Base-by-base conservation (phyloP, 1,284 basidiomycete genomes). In the Microbotryum violaceum region DNA sequence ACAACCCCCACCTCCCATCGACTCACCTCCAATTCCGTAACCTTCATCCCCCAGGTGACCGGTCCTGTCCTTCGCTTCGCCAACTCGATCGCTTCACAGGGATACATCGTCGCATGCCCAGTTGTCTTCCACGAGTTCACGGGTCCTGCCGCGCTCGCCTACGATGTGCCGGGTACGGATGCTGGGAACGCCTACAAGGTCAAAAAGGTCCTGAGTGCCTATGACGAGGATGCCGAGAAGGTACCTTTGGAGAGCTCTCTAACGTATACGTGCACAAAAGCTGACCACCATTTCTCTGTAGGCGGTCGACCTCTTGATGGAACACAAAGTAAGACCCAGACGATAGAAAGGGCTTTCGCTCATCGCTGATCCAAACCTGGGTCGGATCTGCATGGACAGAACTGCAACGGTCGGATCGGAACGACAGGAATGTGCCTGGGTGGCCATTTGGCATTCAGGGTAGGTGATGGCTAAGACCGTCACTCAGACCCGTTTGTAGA, bases 161-260 rank as follows among this genome's bases (percentile, higher is more conserved):
- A 94, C 72, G 90, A 93, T 72, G 79, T 77, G 0, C 87, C 90
- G 79, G 91, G 90, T 81, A 64, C 91, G 23, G 89, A 62, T 49
- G 78, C 86, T 66, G 91, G 91, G 14, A 94, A 96, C 77, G 82
- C 79, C 70, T 93, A 87, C 80, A 94, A 94, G 82, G 89, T 82
- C 69, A 56, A 70, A 58, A 67, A 67, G 49, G 59, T 60, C 12
- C 57, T 70, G 9, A 57, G 56, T 8, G 65, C 71, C 4, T 70
- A 65, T n/a, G 61, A 60, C 37, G 49, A 47, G 21, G 59, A 66
- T 57, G 63, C 50, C 46, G 44, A 45, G 31, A 53, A 89, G 1
- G 85, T 94, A 61, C 83, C 89, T 0, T 94, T 92, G 72, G 89
- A 93, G 73, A 79, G 78, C 0, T 88, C 91, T 79, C 90, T 89